Percentiles rank a stretch among this genome's conserved stretches.
phyloP scores from a whole-genome alignment of 1,284 basidiomycete genomes.

The Xanthoconium separans region DNA sequence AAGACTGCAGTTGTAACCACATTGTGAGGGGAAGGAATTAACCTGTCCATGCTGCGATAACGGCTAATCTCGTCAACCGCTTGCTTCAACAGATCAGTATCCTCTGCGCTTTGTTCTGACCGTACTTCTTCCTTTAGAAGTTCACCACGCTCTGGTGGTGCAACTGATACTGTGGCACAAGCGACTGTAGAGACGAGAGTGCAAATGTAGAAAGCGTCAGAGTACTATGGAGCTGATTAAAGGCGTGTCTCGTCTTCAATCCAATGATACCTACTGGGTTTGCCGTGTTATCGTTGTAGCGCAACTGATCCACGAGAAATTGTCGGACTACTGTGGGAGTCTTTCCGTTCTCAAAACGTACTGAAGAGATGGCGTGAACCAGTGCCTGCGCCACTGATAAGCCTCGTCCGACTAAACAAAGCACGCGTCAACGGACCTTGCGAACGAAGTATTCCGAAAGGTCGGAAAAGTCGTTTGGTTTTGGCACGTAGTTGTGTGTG shows the following conservation, averaged over 20 bases:
- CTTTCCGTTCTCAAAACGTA: slow-evolving; percentile 85
- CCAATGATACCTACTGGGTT: slow-evolving; percentile 64
- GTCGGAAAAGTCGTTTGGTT: slow-evolving; percentile 93
- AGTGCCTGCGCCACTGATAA: slow-evolving; percentile 51
- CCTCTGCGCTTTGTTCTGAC: slow-evolving; percentile 62
- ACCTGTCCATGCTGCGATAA: slow-evolving; percentile 90
- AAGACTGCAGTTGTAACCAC: slow-evolving; percentile 88
- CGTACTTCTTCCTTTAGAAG: slow-evolving; percentile 66
- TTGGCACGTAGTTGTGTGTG: slow-evolving; percentile 81
- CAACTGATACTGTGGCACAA: slow-evolving; percentile 70
- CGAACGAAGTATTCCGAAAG: slow-evolving; percentile 93
- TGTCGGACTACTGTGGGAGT: slow-evolving; percentile 87
- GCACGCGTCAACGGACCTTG: slow-evolving; percentile 54
- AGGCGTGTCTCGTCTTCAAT: not conserved
- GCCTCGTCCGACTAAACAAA: not conserved
- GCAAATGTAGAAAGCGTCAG: slow-evolving; percentile 91
- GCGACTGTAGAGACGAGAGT: slow-evolving; percentile 84
- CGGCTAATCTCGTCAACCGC: slow-evolving; percentile 83
- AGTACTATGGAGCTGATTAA: slow-evolving; percentile 58
- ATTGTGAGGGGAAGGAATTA: slow-evolving; percentile 95
- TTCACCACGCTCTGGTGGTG: slow-evolving; percentile 76
- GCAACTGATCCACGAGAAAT: slow-evolving; percentile 87
- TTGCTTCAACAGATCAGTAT: slow-evolving; percentile 65
- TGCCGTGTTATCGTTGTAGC: slow-evolving; percentile 93
- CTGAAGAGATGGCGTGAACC: slow-evolving; percentile 78